A percentile compares a stretch with the other conserved stretches of the same genome.
Conservation (phyloP, 495 filamentous ascomycete species). For the Aspergillus bridgeri region DNA sequence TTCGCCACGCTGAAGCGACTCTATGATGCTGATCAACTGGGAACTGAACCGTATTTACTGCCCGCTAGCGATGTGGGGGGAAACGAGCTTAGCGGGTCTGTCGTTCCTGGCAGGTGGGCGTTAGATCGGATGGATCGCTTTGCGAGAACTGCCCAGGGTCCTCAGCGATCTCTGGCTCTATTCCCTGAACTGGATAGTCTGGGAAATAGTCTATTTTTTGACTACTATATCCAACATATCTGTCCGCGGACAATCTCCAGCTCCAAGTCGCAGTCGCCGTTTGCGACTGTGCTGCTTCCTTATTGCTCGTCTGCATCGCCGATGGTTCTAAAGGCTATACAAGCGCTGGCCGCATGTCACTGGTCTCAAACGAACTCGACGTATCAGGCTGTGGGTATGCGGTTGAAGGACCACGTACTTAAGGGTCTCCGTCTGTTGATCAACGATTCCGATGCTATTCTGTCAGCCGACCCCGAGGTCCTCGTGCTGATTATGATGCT, state of each 20-base stretch:
- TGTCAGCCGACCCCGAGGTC: slow-evolving; percentile 34
- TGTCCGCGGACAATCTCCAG: slow-evolving; percentile 42
- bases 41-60: neutral
- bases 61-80: neutral
- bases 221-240: slow-evolving; percentile 44
- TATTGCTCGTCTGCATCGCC: slow-evolving; percentile 38
- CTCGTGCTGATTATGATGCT: slow-evolving; percentile 46
- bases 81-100: neutral
- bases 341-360: slow-evolving; percentile 40
- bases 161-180: slow-evolving; percentile 19
- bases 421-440: slow-evolving; percentile 36
- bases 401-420: slow-evolving; percentile 34
- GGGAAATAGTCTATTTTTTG: slow-evolving; percentile 32
- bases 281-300: slow-evolving; percentile 40
- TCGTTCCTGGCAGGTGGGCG: neutral
- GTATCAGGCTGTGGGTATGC: slow-evolving; percentile 31
- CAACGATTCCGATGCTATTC: slow-evolving; percentile 18
- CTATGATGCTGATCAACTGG: neutral
- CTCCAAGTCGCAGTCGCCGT: slow-evolving; percentile 34
- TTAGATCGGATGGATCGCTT: neutral
- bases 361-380: slow-evolving; percentile 30
- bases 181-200: slow-evolving; percentile 30
- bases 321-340: slow-evolving; percentile 36
- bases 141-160: slow-evolving; percentile 3
- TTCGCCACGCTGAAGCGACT: neutral